Percentiles rank a stretch among this genome's conserved stretches.
Evolutionary conservation across 257 asterid genomes (phyloP).

Genomic region (Voacanga thouarsii): DNA sequence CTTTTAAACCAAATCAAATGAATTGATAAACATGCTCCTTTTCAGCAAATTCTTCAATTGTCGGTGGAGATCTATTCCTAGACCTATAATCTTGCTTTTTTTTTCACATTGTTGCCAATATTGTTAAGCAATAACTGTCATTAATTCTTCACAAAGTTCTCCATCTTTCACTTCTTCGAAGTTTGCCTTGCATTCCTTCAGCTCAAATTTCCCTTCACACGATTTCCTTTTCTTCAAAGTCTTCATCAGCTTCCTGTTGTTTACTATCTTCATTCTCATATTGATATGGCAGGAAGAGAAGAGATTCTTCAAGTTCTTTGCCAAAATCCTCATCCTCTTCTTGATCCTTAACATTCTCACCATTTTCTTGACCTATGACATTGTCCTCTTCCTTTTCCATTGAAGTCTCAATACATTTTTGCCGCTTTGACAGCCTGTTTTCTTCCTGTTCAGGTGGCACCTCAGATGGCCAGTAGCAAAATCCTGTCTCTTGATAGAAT

Average conservation of each 20-base stretch:
- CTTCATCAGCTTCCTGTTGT: background rate
- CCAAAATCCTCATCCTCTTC: constrained; percentile 27
- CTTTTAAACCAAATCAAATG: background rate
- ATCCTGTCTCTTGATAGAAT: constrained; percentile 52
- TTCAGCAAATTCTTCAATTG: too few relatives aligned
- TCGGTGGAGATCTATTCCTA: background rate
- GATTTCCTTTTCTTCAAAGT: background rate
- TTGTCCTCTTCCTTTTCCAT: constrained; percentile 5
- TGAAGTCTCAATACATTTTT: background rate
- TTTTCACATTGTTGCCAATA: too few relatives aligned
- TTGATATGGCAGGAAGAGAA: too few relatives aligned
- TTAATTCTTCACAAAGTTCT: background rate
- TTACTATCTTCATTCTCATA: background rate
- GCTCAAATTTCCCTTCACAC: too few relatives aligned
- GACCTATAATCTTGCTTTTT: too few relatives aligned
- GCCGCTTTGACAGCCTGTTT: background rate
- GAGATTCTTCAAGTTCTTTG: constrained; percentile 33
- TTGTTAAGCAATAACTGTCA: too few relatives aligned
- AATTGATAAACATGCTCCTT: background rate
- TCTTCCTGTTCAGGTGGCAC: constrained; percentile 11
- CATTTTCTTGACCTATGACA: background rate
- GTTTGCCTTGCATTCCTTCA: too few relatives aligned
- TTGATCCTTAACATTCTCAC: constrained; percentile 1
- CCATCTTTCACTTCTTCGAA: too few relatives aligned
- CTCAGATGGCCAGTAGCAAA: constrained; percentile 11